Evolutionary conservation across 495 filamentous ascomycete species (phyloP), one percentile per base, ranked within the genome.

Genomic region (Neohortaea acidophila): DNA sequence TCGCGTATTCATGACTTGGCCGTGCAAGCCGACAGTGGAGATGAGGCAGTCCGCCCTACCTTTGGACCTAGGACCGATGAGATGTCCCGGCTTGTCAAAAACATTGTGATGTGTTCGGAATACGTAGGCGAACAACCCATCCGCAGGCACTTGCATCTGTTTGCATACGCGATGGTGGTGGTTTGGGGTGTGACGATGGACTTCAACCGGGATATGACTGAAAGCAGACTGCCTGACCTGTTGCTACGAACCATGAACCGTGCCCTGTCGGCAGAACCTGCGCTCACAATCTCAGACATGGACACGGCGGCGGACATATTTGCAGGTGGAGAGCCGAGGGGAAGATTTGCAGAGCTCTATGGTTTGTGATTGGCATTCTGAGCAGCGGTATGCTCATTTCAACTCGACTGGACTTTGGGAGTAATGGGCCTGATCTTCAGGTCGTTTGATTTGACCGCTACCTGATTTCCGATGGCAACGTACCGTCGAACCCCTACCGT

Each of bases 261-360:
- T 8, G 29, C 29, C 10, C 29, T 32, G 29, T 9, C 29, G 18
- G 29, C 29, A 32, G 14, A 32, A 15, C 29, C 29, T 7, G 29
- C 29, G 10, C 29, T 32, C 14, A 32, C 29, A 7, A 6, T 32
- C 18, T 9, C 10, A 32, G 29, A 32, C 29, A 32, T 32, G 29
- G 18, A 32, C 29, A 15, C 6, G 29, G 29, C 29, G 14, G 29
- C 29, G 18, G 29, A 32, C 6, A 15, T 32, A 6, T 32, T 32
- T 15, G 29, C 14, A 6, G 29, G 29, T 8, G 29, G 29, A 9
- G 10, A 32, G 29, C 14, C 29, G 14, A 15, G 18, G 7, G 29
- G 29, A 12, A 32, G 6, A 32, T 32, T 32, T 32, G 29, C 29
- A 32, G 29, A 32, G 29, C 29, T 32, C 29, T 32, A 32, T 32